Evolutionary conservation across 176 grass and related monocot genomes (phyloP), one percentile per base, ranked within the genome.

Genomic region (Elymus sibiricus): DNA sequence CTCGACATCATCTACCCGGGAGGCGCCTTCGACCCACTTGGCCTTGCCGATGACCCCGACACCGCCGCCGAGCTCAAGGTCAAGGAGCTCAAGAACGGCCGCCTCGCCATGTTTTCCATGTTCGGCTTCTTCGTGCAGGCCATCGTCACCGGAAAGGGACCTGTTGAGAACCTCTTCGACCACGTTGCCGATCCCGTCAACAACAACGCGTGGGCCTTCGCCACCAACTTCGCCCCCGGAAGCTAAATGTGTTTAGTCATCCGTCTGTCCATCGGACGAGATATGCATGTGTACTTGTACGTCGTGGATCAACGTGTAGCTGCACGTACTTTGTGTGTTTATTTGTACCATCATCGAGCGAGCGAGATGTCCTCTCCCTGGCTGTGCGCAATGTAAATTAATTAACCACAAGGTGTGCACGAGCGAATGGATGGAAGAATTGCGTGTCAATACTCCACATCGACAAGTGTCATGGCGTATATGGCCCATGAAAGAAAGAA

Each of bases 61-160:
- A 90, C 89, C 11, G 92, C 92, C 11, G 97, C 97, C 0, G 93
- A 98, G 91, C 89, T 98, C 63, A 98, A 98, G 91, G 95, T 98
- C 0, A 98, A 98, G 91, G 95, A 98, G 87, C 77, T 98, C 87
- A 98, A 98, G 93, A 98, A 98, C 68, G 95, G 95, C 2, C 82
- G 95, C 58, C 75, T 98, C 66, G 93, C 95, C 75, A 98, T 98
- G 95, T 99, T 99, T 87, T 99, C 97, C 27, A 99, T 99, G 97
- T 99, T 99, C 6, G 97, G 97, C 0, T 99, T 99, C 93, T 99
- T 99, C 37, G 90, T 99, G 16, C 97, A 96, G 86, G 94, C 97
- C 64, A 99, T 99, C 9, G 97, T 99, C 19, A 99, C 97, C 37
- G 97, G 94, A 0, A 99, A 99, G 82, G 97, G 97, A 0, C 97